Percentiles rank a stretch among this genome's conserved stretches.
Evolutionary conservation across 2,329 filamentous ascomycete genomes (phyloP).

Genomic region (Fusarium domesticum): DNA sequence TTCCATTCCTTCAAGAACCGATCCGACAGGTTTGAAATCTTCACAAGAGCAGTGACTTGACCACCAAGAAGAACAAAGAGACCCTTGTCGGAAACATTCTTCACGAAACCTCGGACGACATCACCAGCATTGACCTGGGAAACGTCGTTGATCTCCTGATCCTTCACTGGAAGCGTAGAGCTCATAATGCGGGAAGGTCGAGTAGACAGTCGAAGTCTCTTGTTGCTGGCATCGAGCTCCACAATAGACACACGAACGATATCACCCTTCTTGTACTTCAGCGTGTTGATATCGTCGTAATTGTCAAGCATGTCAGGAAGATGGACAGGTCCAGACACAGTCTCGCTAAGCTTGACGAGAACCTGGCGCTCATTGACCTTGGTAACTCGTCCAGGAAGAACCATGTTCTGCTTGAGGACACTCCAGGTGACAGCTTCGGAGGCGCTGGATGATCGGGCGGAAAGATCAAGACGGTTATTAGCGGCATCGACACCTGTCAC

Average conservation of each 20-base stretch:
- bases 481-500: slow-evolving; percentile 71
- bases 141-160: slow-evolving; percentile 71
- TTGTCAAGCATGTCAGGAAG: slow-evolving; percentile 84
- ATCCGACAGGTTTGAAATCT: slow-evolving; percentile 86
- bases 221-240: slow-evolving; percentile 77
- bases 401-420: slow-evolving; percentile 72
- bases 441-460: slow-evolving; percentile 62
- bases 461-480: slow-evolving; percentile 77
- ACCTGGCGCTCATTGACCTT: slow-evolving; percentile 82
- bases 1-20: slow-evolving; percentile 95
- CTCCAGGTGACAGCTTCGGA: slow-evolving; percentile 59
- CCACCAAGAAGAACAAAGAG: slow-evolving; percentile 83
- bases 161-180: slow-evolving; percentile 75
- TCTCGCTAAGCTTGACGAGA: slow-evolving; percentile 79
- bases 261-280: slow-evolving; percentile 76
- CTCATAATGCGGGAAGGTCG: slow-evolving; percentile 87
- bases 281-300: slow-evolving; percentile 74
- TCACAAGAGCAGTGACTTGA: slow-evolving; percentile 76
- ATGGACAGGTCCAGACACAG: slow-evolving; percentile 74
- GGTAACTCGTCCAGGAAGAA: slow-evolving; percentile 79
- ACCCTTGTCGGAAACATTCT: slow-evolving; percentile 84
- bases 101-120: slow-evolving; percentile 86
- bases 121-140: slow-evolving; percentile 74
- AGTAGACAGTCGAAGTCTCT: slow-evolving; percentile 76
- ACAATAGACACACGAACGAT: slow-evolving; percentile 84